These are phyloP conservation scores for Capronia americana DNA, from an alignment of 2,329 filamentous ascomycete species.

Conservation along the genomic window DNA sequence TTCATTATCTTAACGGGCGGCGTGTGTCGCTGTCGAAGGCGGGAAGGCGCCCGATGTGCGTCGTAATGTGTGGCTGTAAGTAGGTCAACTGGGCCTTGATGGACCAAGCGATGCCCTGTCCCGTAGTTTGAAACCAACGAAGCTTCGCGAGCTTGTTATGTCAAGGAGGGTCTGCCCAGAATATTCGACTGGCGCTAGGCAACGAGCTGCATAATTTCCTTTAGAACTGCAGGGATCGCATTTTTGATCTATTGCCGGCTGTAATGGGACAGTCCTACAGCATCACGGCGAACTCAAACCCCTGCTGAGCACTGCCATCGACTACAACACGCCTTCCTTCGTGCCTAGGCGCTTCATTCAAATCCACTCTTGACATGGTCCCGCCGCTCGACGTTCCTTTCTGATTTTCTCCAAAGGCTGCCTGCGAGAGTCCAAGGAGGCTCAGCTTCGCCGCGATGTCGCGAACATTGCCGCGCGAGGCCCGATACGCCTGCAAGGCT, in stretches of 20 bases:
- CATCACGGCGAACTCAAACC: constrained; percentile 24
- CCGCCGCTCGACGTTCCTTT: constrained; percentile 2
- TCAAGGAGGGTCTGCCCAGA: not conserved
- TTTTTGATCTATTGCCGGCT: not conserved
- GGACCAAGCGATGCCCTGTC: not conserved
- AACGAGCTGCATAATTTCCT: not conserved
- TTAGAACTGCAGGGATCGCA: not conserved
- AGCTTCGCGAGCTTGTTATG: not conserved
- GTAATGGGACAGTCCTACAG: constrained; percentile 7
- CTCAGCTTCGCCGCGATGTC: constrained; percentile 29
- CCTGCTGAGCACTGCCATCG: constrained; percentile 15
- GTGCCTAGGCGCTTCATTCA: not conserved
- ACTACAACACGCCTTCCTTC: constrained; percentile 20
- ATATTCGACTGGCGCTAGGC: not conserved
- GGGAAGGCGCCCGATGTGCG: not conserved
- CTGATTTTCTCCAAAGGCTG: constrained; percentile 28
- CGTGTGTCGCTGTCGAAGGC: not conserved
- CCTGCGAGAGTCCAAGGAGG: constrained; percentile 23
- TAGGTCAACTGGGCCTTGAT: not conserved
- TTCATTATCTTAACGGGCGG: not conserved
- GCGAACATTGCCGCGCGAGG: constrained; percentile 17
- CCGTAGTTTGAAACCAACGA: not conserved
- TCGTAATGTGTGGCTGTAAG: not conserved
- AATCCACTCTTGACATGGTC: constrained; percentile 1
- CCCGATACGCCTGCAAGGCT: constrained; percentile 21